Evolutionary conservation across 129 eudicot genomes (phyloP), one percentile per base, ranked within the genome.

Genomic region (Helichrysum umbraculigerum): DNA sequence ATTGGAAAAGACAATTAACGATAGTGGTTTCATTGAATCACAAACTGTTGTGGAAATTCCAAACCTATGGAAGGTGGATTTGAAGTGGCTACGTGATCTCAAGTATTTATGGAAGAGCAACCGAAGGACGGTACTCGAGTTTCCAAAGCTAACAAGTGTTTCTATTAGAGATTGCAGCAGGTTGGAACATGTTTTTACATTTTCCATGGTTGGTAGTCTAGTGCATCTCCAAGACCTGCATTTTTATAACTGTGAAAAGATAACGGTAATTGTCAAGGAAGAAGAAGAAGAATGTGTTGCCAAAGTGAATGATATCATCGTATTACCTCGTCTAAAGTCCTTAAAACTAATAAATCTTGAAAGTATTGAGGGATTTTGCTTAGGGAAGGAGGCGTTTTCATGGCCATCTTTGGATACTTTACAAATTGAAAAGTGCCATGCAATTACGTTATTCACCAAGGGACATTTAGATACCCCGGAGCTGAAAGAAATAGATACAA

Each of bases 131-230:
- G 68, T 25, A 63, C 9, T 63, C 4, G 39, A 63, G 19, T 63
- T 63, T 63, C n/a, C n/a, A n/a, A n/a, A n/a, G n/a, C n/a, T n/a
- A n/a, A n/a, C n/a, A n/a, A n/a, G n/a, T n/a, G n/a, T 63, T 41
- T 60, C 0, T 60, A 60, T 60, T 0, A 0, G 10, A 62, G 0
- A 3, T 2, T 63, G 68, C 9, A 5, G 1, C 3, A 30, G 37
- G 5, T 29, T 30, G 4, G 41, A 63, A 30, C 68, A 63, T 29
- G 37, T 63, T 29, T 63, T 63, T 63, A 63, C 39, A 25, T 63
- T 20, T 63, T 63, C 68, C 68, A 63, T 63, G 68, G 68, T 63
- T 16, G 39, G 39, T 63, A 4, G 68, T 63, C 41, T 28, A 63
- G 17, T 63, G 20, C 39, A 63, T 10, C 68, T 63, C 35, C 68